phyloP scores from a whole-genome alignment of 106 monocot genomes.

The Dendrobium chrysotoxum region DNA sequence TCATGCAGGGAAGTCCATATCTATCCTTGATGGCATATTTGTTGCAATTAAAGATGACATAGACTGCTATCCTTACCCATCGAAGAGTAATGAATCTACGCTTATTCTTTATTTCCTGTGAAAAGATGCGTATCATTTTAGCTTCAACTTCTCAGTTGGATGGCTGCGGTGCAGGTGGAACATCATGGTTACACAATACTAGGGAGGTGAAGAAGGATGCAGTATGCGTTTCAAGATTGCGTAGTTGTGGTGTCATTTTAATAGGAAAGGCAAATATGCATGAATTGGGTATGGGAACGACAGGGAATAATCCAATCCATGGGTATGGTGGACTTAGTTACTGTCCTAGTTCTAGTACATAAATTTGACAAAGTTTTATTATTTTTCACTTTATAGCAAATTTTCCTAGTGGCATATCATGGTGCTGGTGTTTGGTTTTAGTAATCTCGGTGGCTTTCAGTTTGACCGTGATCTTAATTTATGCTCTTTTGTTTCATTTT shows the following conservation, averaged over 20 bases:
- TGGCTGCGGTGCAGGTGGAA: constrained; percentile 51
- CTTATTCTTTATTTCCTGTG: not conserved
- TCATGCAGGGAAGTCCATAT: constrained; percentile 64
- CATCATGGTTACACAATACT: constrained; percentile 66
- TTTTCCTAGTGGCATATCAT: not conserved
- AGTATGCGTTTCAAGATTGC: constrained; percentile 80
- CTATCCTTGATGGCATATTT: constrained; percentile 96
- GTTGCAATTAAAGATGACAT: constrained; percentile 95
- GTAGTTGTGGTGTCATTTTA: constrained; percentile 78
- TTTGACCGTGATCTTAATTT: not conserved
- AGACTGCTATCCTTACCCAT: constrained; percentile 86
- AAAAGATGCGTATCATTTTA: not conserved
- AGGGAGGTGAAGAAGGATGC: constrained; percentile 71
- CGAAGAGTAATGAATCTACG: constrained; percentile 42
- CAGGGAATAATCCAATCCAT: constrained; percentile 93
- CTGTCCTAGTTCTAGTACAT: not conserved
- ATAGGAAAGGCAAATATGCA: constrained; percentile 99
- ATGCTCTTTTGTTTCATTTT: not conserved
- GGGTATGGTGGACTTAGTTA: constrained; percentile 41
- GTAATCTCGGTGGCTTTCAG: not conserved
- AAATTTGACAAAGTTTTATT: not conserved
- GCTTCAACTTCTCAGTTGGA: constrained; percentile 3
- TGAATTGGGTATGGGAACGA: constrained; percentile 88
- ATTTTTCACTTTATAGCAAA: not conserved
- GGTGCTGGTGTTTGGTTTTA: not conserved